Base-by-base conservation (phyloP, 345 rosid species). In the Eucalyptus cloeziana region DNA sequence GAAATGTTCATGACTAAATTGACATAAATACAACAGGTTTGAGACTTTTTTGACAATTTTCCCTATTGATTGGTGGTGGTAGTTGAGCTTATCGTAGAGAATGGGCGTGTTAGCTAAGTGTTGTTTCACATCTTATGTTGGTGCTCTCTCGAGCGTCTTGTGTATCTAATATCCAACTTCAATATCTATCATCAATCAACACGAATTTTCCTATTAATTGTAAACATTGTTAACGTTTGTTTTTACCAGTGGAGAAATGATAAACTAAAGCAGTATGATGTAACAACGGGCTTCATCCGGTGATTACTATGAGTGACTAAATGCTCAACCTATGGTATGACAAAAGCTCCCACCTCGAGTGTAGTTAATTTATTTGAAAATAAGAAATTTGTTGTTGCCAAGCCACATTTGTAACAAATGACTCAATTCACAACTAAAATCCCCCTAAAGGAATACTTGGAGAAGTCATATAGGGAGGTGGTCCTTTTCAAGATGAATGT, bases 21-120 rank as follows among this genome's bases (percentile, higher is more conserved):
- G 0, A 0, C 0, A 52, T 19, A 52, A 52, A 52, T 19, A 0
- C 0, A 52, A 52, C 3, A 52, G 4, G 24, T 52, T 52, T 52
- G 0, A 0, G 2, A 52, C 58, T 19, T 19, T 52, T 25, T 60
- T 25, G 67, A 60, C 67, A 60, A 60, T 60, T 60, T 58, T 25
- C 15, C 7, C n/a, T 1, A 11, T 13, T 25, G 17, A 8, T 69
- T 69, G 44, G 13, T 17, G 44, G 13, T 1, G 44, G 80, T 8
- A 13, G 80, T 17, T 19, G 43, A 69, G 80, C 24, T 69, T 16
- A 33, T 69, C 17, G 25, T 69, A 21, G 44, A n/a, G 76, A n/a
- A 64, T 64, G 40, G 33, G 37, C 3, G 16, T 7, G 19, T n/a
- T 19, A 54, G 58, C 58, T 54, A 19, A 54, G 58, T 54, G 58